Evolutionary conservation across 805 yeast genomes (phyloP).

Genomic region (Cyberlindnera japonica): DNA sequence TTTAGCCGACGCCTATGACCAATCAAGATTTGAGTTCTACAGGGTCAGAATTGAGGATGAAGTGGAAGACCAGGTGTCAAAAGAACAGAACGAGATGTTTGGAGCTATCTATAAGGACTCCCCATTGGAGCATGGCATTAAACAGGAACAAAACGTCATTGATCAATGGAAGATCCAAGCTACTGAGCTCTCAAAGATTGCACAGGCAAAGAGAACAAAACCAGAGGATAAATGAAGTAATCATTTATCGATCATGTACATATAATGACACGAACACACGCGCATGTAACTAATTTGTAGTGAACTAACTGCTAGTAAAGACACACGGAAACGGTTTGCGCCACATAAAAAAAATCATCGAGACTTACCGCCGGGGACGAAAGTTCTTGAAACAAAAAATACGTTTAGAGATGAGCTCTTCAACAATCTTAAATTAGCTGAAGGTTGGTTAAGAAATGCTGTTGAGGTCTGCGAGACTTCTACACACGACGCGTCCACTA

Average conservation of each 20-base stretch:
- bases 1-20: conserved; percentile 67
- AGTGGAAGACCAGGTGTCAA: conserved; percentile 61
- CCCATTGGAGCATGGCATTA: conserved; percentile 62
- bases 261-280: not conserved
- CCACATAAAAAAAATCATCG: not conserved
- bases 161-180: conserved; percentile 76
- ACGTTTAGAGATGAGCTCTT: too few species aligned
- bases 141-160: conserved; percentile 65
- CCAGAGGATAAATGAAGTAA: not conserved
- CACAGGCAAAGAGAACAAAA: conserved; percentile 19
- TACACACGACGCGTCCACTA: conserved; percentile 8
- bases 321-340: not conserved
- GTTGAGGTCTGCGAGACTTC: conserved; percentile 4
- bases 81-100: conserved; percentile 81
- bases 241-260: not conserved
- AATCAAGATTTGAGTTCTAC: conserved; percentile 86
- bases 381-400: too few species aligned
- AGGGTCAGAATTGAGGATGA: conserved; percentile 81
- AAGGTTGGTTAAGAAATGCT: too few species aligned
- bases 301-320: too few species aligned
- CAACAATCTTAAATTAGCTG: too few species aligned
- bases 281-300: too few species aligned
- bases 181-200: conserved; percentile 45
- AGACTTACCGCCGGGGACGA: too few species aligned
- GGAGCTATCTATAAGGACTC: conserved; percentile 72